phyloP scores from a whole-genome alignment of 73 alveolate species.

The Uronychia setigera region DNA sequence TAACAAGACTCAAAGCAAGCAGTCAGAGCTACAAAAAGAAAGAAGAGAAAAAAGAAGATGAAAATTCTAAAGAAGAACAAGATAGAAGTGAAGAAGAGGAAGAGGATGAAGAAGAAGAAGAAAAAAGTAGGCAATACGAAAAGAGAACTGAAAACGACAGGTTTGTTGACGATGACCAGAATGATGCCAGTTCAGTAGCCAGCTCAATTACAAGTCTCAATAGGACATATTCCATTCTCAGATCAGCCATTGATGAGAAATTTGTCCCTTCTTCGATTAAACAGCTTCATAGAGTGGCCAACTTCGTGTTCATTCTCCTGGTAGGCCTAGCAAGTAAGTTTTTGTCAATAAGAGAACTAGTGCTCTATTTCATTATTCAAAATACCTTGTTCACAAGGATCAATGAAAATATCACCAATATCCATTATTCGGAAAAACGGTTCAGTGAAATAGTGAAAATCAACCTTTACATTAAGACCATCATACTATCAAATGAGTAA shows the following conservation, averaged over 20 bases:
- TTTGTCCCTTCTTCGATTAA: conserved; percentile 34
- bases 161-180: too few relatives aligned
- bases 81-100: conserved; percentile 8
- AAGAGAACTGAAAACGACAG: too few relatives aligned
- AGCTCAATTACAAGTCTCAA: background rate
- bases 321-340: conserved; percentile 10
- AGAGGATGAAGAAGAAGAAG: conserved; percentile 17
- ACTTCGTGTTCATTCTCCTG: conserved; percentile 26
- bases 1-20: background rate
- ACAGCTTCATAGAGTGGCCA: conserved; percentile 36
- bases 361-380: conserved; percentile 13
- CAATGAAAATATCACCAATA: background rate
- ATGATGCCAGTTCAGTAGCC: background rate
- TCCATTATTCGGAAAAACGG: background rate
- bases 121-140: background rate
- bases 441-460: background rate
- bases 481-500: conserved; percentile 14
- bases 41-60: conserved; percentile 21
- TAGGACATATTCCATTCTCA: conserved; percentile 29
- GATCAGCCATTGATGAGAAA: conserved; percentile 61
- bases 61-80: background rate
- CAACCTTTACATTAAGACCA: conserved; percentile 18
- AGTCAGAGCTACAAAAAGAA: conserved; percentile 2
- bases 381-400: conserved; percentile 3
- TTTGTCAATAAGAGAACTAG: background rate